phyloP scores from a whole-genome alignment of 768 basidiomycete species.

The Boletus subparvulus region DNA sequence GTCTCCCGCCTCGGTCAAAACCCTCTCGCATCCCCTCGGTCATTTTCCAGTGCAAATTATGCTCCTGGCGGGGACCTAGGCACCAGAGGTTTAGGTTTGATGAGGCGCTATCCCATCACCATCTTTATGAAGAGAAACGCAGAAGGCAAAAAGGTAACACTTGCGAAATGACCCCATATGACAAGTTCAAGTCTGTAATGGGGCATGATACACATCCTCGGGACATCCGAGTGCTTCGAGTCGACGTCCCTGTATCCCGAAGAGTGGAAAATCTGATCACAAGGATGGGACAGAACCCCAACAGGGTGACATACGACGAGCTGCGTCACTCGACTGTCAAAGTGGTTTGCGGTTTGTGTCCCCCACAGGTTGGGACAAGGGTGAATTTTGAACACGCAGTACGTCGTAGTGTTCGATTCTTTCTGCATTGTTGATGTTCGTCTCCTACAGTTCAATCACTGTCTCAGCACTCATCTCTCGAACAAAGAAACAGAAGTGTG shows the following conservation, averaged over 20 bases:
- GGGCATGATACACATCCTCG: background rate
- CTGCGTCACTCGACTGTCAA: constrained; percentile 4
- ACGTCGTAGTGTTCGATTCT: background rate
- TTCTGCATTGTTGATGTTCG: background rate
- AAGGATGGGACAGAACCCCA: constrained; percentile 8
- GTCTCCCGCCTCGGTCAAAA: background rate
- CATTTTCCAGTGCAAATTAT: constrained; percentile 11
- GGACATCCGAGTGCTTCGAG: background rate
- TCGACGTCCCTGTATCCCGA: constrained; percentile 3
- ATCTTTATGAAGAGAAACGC: constrained; percentile 2
- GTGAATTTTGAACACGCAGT: constrained; percentile 11
- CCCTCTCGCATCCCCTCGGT: constrained; percentile 6
- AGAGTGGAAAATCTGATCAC: constrained; percentile 12
- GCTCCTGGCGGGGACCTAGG: background rate
- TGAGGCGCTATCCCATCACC: constrained; percentile 1
- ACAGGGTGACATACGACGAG: background rate
- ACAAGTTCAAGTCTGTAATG: background rate
- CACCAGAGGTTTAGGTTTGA: constrained; percentile 1
- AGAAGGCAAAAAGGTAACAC: too few species aligned
- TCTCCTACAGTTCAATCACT: constrained; percentile 7
- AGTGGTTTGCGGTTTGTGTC: constrained; percentile 9
- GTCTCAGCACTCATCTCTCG: background rate
- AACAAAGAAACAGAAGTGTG: background rate
- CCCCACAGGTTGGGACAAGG: background rate
- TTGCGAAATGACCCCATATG: background rate